Evolutionary conservation across 306 rosid species (phyloP).

Genomic region (Cicer pinnatifidum): DNA sequence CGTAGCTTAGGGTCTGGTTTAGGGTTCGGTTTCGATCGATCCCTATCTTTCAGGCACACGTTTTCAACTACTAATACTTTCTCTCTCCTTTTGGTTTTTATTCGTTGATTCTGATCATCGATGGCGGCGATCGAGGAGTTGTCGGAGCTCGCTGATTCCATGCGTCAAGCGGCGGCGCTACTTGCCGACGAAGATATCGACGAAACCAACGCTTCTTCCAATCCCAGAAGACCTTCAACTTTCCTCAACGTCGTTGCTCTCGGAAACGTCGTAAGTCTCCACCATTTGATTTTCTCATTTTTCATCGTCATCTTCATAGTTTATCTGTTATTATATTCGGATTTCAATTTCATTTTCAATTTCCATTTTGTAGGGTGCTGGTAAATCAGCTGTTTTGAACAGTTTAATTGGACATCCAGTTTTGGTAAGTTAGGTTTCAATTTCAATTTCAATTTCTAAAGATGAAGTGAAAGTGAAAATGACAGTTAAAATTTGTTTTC

Average conservation of each 20-base stretch:
- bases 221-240: conserved; percentile 77
- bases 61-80: neutral
- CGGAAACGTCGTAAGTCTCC: conserved; percentile 84
- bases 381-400: conserved; percentile 92
- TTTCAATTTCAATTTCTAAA: neutral
- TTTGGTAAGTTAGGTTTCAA: conserved; percentile 64
- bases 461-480: conserved; percentile 30
- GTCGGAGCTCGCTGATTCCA: conserved; percentile 79
- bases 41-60: neutral
- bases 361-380: conserved; percentile 73
- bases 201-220: conserved; percentile 62
- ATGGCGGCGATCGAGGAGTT: conserved; percentile 99
- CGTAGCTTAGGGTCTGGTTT: conserved; percentile 35
- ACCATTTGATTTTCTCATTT: conserved; percentile 2
- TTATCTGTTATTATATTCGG: neutral
- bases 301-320: neutral
- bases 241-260: conserved; percentile 93
- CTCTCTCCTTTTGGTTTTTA: conserved; percentile 5
- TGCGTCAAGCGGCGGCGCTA: conserved; percentile 86
- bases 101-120: conserved; percentile 46
- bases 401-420: conserved; percentile 97
- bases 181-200: conserved; percentile 96
- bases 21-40: conserved; percentile 60
- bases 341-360: conserved; percentile 24
- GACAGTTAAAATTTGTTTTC: conserved; percentile 26